Conservation (phyloP, 768 basidiomycete species). For the Suillus variegatus region DNA sequence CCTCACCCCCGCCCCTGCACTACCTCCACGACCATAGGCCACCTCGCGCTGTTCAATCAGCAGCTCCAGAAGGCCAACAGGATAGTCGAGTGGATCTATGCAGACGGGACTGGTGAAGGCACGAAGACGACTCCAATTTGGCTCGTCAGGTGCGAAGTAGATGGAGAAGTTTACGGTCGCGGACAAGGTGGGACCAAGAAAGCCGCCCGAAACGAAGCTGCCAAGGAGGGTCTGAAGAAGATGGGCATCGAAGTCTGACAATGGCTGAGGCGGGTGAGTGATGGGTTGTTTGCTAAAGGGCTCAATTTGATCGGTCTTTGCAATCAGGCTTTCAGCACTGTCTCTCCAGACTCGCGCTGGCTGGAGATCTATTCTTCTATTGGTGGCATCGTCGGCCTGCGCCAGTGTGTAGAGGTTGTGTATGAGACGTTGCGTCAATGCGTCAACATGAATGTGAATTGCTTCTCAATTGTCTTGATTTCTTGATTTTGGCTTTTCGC, state of each 20-base stretch:
- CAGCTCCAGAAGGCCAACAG: conserved; percentile 58
- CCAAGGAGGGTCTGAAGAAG: conserved; percentile 65
- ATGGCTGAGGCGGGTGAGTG: conserved; percentile 8
- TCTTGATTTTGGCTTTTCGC: conserved; percentile 4
- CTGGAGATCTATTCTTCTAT: conserved; percentile 25
- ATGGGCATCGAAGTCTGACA: conserved; percentile 53
- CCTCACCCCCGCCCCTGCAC: conserved; percentile 12
- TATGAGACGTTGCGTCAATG: conserved; percentile 27
- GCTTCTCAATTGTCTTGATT: neutral
- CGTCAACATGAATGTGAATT: neutral
- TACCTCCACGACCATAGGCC: conserved; percentile 46
- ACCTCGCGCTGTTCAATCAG: conserved; percentile 83
- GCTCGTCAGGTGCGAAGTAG: conserved; percentile 65
- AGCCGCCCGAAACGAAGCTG: conserved; percentile 78
- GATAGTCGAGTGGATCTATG: conserved; percentile 72
- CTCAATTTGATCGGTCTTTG: neutral
- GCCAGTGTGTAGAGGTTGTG: conserved; percentile 65
- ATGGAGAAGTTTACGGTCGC: conserved; percentile 56
- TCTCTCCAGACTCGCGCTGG: conserved; percentile 63
- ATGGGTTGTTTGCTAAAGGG: conserved; percentile 24
- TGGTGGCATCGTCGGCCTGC: conserved; percentile 41
- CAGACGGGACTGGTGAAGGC: conserved; percentile 45
- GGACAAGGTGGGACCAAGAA: conserved; percentile 79
- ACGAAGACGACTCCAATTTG: conserved; percentile 76
- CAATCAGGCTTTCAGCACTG: conserved; percentile 42